These are phyloP conservation scores for Pilatotrama ljubarskyi DNA, from an alignment of 768 basidiomycete species.

Conservation along the genomic window DNA sequence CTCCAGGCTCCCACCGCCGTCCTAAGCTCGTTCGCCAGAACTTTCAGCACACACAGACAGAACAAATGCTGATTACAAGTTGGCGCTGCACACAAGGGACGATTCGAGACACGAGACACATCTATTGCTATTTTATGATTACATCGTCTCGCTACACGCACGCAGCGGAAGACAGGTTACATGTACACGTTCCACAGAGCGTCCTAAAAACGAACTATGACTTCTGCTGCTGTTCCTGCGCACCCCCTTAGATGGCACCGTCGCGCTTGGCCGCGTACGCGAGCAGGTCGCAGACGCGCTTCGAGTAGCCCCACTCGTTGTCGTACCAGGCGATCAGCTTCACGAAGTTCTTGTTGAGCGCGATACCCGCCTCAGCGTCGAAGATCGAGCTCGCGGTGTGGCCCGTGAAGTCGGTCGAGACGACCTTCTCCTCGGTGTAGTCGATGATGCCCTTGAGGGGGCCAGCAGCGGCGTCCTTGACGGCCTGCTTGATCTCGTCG, in stretches of 20 bases:
- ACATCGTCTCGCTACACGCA: conserved; percentile 14
- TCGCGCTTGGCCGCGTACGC: conserved; percentile 80
- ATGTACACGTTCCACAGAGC: conserved; percentile 7
- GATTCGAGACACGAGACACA: conserved; percentile 1
- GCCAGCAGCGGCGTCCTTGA: conserved; percentile 78
- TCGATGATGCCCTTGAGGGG: conserved; percentile 72
- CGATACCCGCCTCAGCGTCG: conserved; percentile 91
- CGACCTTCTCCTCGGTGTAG: conserved; percentile 93
- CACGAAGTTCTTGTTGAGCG: conserved; percentile 90
- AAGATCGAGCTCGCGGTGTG: conserved; percentile 83
- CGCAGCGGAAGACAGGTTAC: conserved; percentile 11
- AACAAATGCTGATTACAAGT: not conserved
- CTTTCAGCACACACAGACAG: too few relatives aligned
- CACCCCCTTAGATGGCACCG: conserved; percentile 27
- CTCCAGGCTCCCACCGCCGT: too few relatives aligned
- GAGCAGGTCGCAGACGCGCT: conserved; percentile 88
- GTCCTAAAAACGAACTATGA: conserved; percentile 1
- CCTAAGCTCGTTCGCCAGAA: too few relatives aligned
- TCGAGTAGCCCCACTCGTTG: conserved; percentile 95
- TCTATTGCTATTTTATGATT: conserved; percentile 18
- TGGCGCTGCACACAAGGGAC: not conserved
- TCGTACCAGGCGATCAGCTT: conserved; percentile 97
- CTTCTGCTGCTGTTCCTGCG: not conserved
- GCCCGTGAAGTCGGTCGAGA: conserved; percentile 93
- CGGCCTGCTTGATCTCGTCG: conserved; percentile 83